A percentile compares a stretch with the other conserved stretches of the same genome.
Conservation (phyloP, 306 rosid species). For the Lathyrus oleraceus region DNA sequence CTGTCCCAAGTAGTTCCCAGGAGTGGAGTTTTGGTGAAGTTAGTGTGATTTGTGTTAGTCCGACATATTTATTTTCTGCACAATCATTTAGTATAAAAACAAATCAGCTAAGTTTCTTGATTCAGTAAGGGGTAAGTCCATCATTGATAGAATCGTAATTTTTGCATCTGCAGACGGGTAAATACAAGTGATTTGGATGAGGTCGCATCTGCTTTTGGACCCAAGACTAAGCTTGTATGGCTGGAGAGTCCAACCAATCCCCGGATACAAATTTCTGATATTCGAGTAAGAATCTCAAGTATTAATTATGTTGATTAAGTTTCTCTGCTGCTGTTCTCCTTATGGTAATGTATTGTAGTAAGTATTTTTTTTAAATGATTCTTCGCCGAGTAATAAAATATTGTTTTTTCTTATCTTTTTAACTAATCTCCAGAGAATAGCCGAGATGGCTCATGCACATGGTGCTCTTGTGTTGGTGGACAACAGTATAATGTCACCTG, state of each 20-base stretch:
- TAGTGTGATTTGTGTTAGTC: constrained; percentile 46
- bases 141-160: constrained; percentile 31
- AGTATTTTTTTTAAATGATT: constrained; percentile 1
- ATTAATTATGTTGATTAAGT: constrained; percentile 10
- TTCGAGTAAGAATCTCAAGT: constrained; percentile 62
- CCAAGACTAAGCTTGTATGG: constrained; percentile 89
- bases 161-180: constrained; percentile 64
- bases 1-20: constrained; percentile 77
- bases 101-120: constrained; percentile 24
- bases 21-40: constrained; percentile 84
- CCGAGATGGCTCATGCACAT: constrained; percentile 72
- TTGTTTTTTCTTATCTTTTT: constrained; percentile 14
- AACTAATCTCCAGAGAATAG: constrained; percentile 68
- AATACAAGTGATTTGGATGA: constrained; percentile 77
- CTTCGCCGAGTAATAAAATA: constrained; percentile 13
- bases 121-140: constrained; percentile 3
- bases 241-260: constrained; percentile 97
- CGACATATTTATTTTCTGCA: not conserved
- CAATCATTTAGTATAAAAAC: constrained; percentile 4
- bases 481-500: constrained; percentile 95
- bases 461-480: constrained; percentile 84
- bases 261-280: constrained; percentile 72
- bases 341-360: not conserved
- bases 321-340: constrained; percentile 10
- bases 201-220: constrained; percentile 81